Evolutionary conservation across 192 early-diverging fungal genomes (phyloP).

Genomic region (Phlyctochytrium bullatum): DNA sequence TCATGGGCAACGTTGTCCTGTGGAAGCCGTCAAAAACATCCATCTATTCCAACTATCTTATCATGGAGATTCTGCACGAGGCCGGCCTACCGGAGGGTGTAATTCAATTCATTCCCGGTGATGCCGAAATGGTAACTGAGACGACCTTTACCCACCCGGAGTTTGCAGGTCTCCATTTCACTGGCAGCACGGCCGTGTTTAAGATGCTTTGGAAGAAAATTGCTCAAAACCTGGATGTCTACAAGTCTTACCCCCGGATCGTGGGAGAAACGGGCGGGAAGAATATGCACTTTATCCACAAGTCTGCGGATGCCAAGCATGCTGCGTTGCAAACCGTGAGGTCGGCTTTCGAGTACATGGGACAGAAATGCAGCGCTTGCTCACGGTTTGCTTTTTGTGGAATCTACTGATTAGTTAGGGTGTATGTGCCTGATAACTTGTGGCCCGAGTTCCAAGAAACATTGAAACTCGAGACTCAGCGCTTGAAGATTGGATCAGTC

Average conservation of each 20-base stretch:
- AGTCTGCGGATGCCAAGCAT: slow-evolving; percentile 67
- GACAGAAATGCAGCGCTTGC: slow-evolving; percentile 98
- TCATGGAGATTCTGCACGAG: slow-evolving; percentile 87
- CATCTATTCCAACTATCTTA: slow-evolving; percentile 86
- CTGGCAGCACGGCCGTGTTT: slow-evolving; percentile 91
- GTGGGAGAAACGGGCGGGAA: slow-evolving; percentile 99
- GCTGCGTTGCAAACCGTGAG: slow-evolving; percentile 90
- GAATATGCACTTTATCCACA: slow-evolving; percentile 96
- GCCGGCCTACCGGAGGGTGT: slow-evolving; percentile 96
- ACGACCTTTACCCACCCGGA: slow-evolving; percentile 78
- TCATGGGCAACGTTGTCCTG: slow-evolving; percentile 97
- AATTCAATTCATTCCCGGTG: slow-evolving; percentile 95
- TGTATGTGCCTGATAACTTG: slow-evolving; percentile 81
- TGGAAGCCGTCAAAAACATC: slow-evolving; percentile 95
- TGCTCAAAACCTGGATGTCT: slow-evolving; percentile 85
- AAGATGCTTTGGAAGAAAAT: slow-evolving; percentile 90
- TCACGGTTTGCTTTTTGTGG: too few relatives aligned
- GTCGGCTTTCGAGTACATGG: slow-evolving; percentile 93
- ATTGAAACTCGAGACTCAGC: slow-evolving; percentile 64
- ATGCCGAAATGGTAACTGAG: slow-evolving; percentile 76
- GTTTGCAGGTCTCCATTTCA: slow-evolving; percentile 97
- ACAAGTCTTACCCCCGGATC: slow-evolving; percentile 92
- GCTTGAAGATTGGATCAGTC: slow-evolving; percentile 82
- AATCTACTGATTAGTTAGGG: slow-evolving; percentile 4
- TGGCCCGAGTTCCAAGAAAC: slow-evolving; percentile 71